Base-by-base conservation (phyloP, 768 basidiomycete genomes). In the Agrocybe chaxingu region DNA sequence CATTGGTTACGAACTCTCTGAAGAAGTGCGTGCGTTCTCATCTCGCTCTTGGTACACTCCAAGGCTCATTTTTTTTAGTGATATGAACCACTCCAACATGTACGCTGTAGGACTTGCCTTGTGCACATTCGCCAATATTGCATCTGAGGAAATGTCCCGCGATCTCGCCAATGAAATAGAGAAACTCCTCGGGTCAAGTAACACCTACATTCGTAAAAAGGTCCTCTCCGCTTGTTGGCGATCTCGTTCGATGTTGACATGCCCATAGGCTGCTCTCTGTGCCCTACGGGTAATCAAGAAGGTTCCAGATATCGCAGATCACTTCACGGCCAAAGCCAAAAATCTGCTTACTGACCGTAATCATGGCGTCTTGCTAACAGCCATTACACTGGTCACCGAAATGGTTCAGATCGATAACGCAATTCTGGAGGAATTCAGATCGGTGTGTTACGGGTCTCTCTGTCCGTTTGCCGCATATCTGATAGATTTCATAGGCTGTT, bases 41-140 rank as follows among this genome's bases (percentile, higher is more conserved):
- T 16, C 40, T 41, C 1, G 9, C 36, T 31, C 29, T 8, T 53
- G 51, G 33, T 37, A 39, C 9, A 42, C 35, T 48, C 51, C 38
- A 41, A 51, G 34, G 19, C 43, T 38, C 34, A 31, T 45, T 37
- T 39, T 45, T 59, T 65, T 10, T 60, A 99, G 96, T 72, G 97
- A 99, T 71, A 92, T 99, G 92, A 98, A 98, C 69, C 95, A 98
- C 67, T 87, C 95, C 1, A 98, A 98, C 70, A 97, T 97, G 92
- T 98, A 98, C 67, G 92, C 90, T 3, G 97, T 98, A 19, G 97
- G 97, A 5, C 80, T 99, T 49, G 96, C 94, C 2, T 82, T 99
- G 33, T 98, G 94, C 62, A 98, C 97, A 0, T 98, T 99, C 64
- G 97, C 96, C 51, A 98, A 98, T 64, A 98, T 98, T 58, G 93